Base-by-base conservation (phyloP, 2,329 filamentous ascomycete species). In the Stemphylium lycopersici region DNA sequence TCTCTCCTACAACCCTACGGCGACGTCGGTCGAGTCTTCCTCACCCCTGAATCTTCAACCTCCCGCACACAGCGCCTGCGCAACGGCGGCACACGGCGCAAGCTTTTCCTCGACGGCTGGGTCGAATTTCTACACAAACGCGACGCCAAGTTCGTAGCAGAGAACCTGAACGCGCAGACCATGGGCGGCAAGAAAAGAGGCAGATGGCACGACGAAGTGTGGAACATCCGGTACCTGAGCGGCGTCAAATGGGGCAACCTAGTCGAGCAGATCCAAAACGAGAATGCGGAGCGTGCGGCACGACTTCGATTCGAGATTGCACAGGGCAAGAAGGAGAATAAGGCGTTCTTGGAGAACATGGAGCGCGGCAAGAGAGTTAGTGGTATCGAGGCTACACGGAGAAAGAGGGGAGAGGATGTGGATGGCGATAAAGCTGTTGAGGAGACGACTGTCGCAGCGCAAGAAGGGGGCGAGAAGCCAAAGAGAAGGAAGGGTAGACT, bases 171-270 rank as follows among this genome's bases (percentile, higher is more conserved):
- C 70, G 88, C 89, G 37, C 84, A 84, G 59, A 90, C 84, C 11
- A 90, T 95, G 61, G 90, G 90, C 45, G 91, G 91, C 22, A 93
- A 93, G 78, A 96, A 96, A 78, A 84, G 90, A 11, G 85, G 84
- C 43, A 91, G 90, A 72, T 96, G 93, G 78, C 86, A 90, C 65
- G 91, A 96, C 72, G 91, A 96, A 72, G 83, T 96, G 39, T 96
- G 91, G 91, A 93, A 89, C 66, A 78, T 95, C 59, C 83, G 90
- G 56, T 96, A 96, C 69, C 78, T 96, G 58, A 88, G 85, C 59
- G 90, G 90, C 1, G 93, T 95, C 78, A 95, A 93, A 76, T 96
- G 91, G 91, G 80, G 75, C 42, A 76, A 83, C 65, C 66, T 84
- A 59, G 91, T 89, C 52, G 88, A 90, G 73, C 89, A 93, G 77